Base-by-base conservation (phyloP, 352 stramenopile genomes). In the Globisporangium lucens region DNA sequence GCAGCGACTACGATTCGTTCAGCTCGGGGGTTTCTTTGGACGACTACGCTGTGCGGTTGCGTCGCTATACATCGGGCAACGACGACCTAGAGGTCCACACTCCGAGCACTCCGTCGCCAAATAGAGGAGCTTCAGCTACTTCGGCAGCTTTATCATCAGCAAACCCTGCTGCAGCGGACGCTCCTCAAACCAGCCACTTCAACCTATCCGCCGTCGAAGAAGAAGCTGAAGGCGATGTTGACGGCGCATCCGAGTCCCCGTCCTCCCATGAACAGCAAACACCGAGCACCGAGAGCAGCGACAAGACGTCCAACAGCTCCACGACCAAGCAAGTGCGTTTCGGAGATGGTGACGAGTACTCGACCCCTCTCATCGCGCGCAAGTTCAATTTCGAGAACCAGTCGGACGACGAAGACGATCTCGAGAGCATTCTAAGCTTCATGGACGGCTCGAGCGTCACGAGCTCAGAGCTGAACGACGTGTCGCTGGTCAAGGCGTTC, bases 351-450 rank as follows among this genome's bases (percentile, higher is more conserved):
- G 35, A 13, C 4, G 79, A 83, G 30, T 88, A 84, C 59, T 71
- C 79, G n/a, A 90, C 81, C 6, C 83, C 81, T 0, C 55, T 89
- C 36, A 73, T 91, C 58, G 76, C 75, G 52, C 77, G 79, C 41
- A 87, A 79, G 60, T 82, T 91, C 59, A 83, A 77, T 12, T 91
- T 91, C 27, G 78, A 83, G 41, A 83, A 76, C 47, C 68, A 69
- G 1, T 89, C 79, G 0, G 81, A 87, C 6, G 83, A 86, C 46
- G 75, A 87, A 47, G 77, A 58, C 12, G 56, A 61, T 15, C 46
- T 75, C 6, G 70, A 73, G 15, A 88, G 76, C 41, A 24, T 69
- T 2, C 56, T 87, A 47, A 89, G 83, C 56, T 83, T 89, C 61
- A 69, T 89, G 9, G 74, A 64, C 7, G 80, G 77, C 43, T 87